Evolutionary conservation across 1,284 basidiomycete species (phyloP).

Genomic region (Austroboletus novae-zelandiae): DNA sequence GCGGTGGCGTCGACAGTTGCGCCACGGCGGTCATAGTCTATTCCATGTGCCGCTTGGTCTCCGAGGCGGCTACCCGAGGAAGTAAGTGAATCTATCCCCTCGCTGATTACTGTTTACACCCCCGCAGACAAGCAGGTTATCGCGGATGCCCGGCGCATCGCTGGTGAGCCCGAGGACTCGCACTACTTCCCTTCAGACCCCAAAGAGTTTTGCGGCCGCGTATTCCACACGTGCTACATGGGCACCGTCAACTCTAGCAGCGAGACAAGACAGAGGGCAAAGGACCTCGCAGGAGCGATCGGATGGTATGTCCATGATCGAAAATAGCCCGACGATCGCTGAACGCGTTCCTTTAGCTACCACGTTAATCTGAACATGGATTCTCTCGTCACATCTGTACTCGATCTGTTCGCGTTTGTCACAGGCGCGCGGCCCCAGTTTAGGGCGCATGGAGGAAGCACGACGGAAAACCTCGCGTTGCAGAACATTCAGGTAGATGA

Average conservation of each 20-base stretch:
- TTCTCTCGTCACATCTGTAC: conserved; percentile 79
- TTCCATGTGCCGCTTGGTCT: conserved; percentile 93
- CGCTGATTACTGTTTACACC: background rate
- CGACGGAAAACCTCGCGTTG: conserved; percentile 91
- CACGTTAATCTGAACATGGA: conserved; percentile 98
- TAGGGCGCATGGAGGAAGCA: conserved; percentile 83
- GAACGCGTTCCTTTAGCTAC: conserved; percentile 53
- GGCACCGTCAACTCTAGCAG: conserved; percentile 93
- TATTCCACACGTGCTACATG: conserved; percentile 99
- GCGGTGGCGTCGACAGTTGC: conserved; percentile 97
- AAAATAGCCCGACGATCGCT: background rate
- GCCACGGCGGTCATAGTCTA: conserved; percentile 94
- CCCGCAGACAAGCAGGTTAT: conserved; percentile 81
- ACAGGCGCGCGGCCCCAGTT: conserved; percentile 85
- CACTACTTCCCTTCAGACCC: conserved; percentile 84
- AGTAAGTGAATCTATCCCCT: conserved; percentile 44
- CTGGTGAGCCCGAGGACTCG: conserved; percentile 78
- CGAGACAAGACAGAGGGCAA: conserved; percentile 87
- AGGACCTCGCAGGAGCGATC: conserved; percentile 83
- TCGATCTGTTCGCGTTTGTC: conserved; percentile 80
- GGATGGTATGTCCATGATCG: conserved; percentile 60
- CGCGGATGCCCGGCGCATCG: conserved; percentile 85
- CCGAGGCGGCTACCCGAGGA: conserved; percentile 68
- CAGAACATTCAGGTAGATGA: conserved; percentile 88
- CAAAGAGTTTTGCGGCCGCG: conserved; percentile 78